Base-by-base conservation (phyloP, 1,139 yeast genomes). In the Meyerozyma smithsonii region DNA sequence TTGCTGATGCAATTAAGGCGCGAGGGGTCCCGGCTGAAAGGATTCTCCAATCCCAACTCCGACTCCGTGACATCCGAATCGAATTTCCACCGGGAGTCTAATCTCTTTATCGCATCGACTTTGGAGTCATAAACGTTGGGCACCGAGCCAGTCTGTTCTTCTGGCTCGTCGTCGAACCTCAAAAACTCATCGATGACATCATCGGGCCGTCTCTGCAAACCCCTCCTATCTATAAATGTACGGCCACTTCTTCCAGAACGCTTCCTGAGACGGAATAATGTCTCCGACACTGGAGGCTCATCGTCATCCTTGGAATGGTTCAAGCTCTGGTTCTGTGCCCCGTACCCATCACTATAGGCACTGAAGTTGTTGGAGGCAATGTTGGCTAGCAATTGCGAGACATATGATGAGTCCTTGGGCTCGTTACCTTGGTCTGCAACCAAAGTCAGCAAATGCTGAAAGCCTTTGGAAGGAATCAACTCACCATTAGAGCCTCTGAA, bases 1-100 rank as follows among this genome's bases (percentile, higher is more conserved):
- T 84, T 85, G 16, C 90, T 79, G 38, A 89, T 87, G 46, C 86
- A 84, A 54, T 89, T 90, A 51, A 89, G 70, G 42, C 78, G 73
- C 0, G 81, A 74, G 1, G 83, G 83, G 54, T 77, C 81, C 41
- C 90, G 74, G 45, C 84, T 74, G 46, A 83, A 75, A 39, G 83
- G 83, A 39, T 69, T 69, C 46, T 62, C 56, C 20, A 66, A 52
- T 28, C 80, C 83, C 44, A 64, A 66, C 28, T 72, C 71, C 45
- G 64, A 65, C 39, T 66, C 73, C 4, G 74, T 64, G 34, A 70
- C 56, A 48, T 88, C 95, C 35, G 75, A 66, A 56, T 89, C 96
- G 58, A 80, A 87, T 59, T 71, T 75, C 85, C 88, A 88, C 45
- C 83, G 76, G 32, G 90, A 87, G 40, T 75, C 76, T 40, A 81